phyloP scores from a whole-genome alignment of 768 basidiomycete genomes.

The Podaxis sp. region DNA sequence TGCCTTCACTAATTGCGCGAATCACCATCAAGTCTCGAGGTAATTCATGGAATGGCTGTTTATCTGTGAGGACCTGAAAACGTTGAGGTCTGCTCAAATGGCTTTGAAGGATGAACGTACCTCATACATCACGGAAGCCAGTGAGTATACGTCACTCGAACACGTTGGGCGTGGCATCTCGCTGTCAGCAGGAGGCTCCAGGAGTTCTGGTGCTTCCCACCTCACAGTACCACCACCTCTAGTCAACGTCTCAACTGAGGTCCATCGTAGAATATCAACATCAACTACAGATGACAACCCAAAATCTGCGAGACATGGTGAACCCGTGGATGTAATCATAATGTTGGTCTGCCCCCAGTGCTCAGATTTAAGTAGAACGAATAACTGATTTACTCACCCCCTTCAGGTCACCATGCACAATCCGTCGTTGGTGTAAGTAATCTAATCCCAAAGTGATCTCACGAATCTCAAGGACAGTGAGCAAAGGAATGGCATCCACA shows the following conservation, averaged over 20 bases:
- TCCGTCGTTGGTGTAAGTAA: conserved; percentile 18
- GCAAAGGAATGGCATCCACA: not conserved
- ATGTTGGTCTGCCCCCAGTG: not conserved
- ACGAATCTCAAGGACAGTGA: not conserved
- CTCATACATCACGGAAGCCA: conserved; percentile 40
- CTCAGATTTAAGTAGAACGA: not conserved
- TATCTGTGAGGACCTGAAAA: conserved; percentile 20
- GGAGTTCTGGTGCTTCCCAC: conserved; percentile 2
- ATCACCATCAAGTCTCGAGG: conserved; percentile 18
- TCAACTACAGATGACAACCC: conserved; percentile 3
- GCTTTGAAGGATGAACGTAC: conserved; percentile 18
- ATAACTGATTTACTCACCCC: conserved; percentile 15
- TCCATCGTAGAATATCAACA: not conserved
- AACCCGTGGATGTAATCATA: not conserved
- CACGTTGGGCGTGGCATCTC: not conserved
- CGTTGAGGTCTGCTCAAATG: not conserved
- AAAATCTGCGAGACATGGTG: not conserved
- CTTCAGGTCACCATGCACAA: conserved; percentile 24
- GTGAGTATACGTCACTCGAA: conserved; percentile 37
- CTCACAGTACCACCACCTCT: not conserved
- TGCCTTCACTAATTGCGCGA: conserved; percentile 17
- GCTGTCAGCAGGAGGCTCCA: not conserved
- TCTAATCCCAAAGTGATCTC: conserved; percentile 8
- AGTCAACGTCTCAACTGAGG: not conserved
- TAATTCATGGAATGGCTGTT: conserved; percentile 19